A percentile compares a stretch with the other conserved stretches of the same genome.
phyloP scores from a whole-genome alignment of 805 yeast species.

The Saturnispora diversa region DNA sequence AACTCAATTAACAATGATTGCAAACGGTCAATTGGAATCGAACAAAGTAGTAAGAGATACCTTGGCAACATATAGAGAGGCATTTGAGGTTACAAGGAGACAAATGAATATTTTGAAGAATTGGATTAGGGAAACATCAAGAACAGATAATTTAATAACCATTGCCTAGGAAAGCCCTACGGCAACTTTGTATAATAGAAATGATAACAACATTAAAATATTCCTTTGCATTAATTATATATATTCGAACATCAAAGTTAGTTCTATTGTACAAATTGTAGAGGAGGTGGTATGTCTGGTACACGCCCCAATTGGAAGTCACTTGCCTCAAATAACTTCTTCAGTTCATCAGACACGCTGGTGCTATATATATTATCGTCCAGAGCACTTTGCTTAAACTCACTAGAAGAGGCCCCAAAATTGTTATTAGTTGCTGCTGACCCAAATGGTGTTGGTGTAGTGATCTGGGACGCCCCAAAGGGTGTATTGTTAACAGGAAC shows the following conservation, averaged over 20 bases:
- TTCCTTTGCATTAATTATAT: too few species aligned
- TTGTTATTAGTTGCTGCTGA: constrained; percentile 17
- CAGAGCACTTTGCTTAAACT: too few species aligned
- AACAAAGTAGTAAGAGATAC: constrained; percentile 48
- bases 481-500: neutral
- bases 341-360: neutral
- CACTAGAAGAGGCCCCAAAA: too few species aligned
- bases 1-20: constrained; percentile 52
- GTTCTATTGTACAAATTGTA: constrained; percentile 27
- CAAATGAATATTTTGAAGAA: constrained; percentile 3
- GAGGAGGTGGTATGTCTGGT: constrained; percentile 70
- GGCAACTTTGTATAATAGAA: too few species aligned
- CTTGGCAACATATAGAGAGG: constrained; percentile 50
- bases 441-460: neutral
- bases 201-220: too few species aligned
- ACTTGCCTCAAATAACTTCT: constrained; percentile 56
- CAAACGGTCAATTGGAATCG: constrained; percentile 51
- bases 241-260: too few species aligned
- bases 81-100: constrained; percentile 32
- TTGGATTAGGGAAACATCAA: constrained; percentile 2
- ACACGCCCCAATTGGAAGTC: constrained; percentile 51
- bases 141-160: too few species aligned
- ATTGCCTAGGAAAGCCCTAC: too few species aligned
- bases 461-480: constrained; percentile 5
- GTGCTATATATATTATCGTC: too few species aligned